Evolutionary conservation across 768 basidiomycete species (phyloP).

Genomic region (Sarcodon aspratus): DNA sequence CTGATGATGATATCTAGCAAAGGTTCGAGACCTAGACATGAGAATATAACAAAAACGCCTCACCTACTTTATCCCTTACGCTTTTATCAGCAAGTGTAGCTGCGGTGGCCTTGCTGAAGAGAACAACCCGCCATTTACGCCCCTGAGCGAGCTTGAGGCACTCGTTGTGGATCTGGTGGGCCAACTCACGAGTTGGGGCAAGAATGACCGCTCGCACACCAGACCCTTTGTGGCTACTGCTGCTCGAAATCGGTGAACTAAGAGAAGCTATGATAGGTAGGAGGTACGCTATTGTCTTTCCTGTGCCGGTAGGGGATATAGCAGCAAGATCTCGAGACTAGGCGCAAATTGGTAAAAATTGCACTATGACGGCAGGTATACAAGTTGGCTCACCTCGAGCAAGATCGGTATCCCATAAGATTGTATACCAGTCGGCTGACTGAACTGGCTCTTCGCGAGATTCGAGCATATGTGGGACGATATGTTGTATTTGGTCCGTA

Average conservation of each 20-base stretch:
- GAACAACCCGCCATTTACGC: slow-evolving; percentile 69
- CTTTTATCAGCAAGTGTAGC: slow-evolving; percentile 64
- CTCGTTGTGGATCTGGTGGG: slow-evolving; percentile 91
- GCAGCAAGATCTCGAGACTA: slow-evolving; percentile 83
- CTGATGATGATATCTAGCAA: slow-evolving; percentile 77
- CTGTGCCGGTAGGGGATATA: slow-evolving; percentile 94
- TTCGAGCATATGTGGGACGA: slow-evolving; percentile 55
- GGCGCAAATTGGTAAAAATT: not conserved
- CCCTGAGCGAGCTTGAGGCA: slow-evolving; percentile 73
- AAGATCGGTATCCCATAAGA: slow-evolving; percentile 71
- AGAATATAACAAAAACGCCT: slow-evolving; percentile 16
- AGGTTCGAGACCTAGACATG: not conserved
- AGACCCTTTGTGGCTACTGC: slow-evolving; percentile 29
- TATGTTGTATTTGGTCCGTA: slow-evolving; percentile 46
- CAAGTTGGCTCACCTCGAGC: slow-evolving; percentile 43
- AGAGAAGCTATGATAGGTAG: slow-evolving; percentile 66
- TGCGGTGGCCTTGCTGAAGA: slow-evolving; percentile 87
- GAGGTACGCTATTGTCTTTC: slow-evolving; percentile 91
- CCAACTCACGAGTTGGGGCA: slow-evolving; percentile 91
- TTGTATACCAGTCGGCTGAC: slow-evolving; percentile 72
- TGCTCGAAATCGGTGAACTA: slow-evolving; percentile 38
- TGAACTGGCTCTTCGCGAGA: slow-evolving; percentile 46
- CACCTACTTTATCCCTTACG: slow-evolving; percentile 68
- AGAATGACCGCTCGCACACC: slow-evolving; percentile 76
- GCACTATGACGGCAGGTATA: not conserved